Evolutionary conservation across 495 filamentous ascomycete genomes (phyloP).

Genomic region (Copromyces sp.): DNA sequence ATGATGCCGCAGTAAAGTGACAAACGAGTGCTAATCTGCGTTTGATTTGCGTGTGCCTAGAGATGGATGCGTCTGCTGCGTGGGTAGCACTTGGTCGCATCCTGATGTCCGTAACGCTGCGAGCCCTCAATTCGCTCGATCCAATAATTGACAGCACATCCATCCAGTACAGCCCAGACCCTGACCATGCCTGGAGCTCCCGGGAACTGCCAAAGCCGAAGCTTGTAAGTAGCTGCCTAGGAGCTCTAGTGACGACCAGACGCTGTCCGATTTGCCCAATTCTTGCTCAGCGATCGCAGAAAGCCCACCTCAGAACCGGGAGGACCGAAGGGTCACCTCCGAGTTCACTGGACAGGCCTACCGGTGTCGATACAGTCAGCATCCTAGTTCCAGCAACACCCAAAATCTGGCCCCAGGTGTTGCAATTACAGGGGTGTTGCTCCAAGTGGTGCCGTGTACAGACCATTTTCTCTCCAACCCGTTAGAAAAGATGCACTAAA

Average conservation of each 20-base stretch:
- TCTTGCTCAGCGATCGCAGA: neutral
- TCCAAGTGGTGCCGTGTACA: too few relatives aligned
- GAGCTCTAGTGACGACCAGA: neutral
- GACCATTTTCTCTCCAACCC: too few relatives aligned
- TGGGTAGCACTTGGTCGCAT: neutral
- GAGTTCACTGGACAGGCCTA: neutral
- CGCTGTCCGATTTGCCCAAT: neutral
- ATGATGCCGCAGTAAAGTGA: neutral
- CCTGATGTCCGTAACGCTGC: neutral
- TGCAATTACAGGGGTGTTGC: too few relatives aligned
- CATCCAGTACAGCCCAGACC: neutral
- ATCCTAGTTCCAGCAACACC: too few relatives aligned
- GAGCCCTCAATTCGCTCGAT: neutral
- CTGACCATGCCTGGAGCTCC: neutral
- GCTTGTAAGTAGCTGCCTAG: neutral
- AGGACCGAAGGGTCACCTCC: neutral
- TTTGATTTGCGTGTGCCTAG: neutral
- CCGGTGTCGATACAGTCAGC: neutral
- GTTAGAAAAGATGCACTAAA: too few relatives aligned
- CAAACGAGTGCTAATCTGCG: neutral
- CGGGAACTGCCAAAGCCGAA: conserved; percentile 4
- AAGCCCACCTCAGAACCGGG: neutral
- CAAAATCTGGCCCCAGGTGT: too few relatives aligned
- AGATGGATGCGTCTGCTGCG: neutral
- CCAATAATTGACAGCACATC: neutral